These are phyloP conservation scores for Mycena epipterygia DNA, from an alignment of 768 basidiomycete species.

Conservation along the genomic window DNA sequence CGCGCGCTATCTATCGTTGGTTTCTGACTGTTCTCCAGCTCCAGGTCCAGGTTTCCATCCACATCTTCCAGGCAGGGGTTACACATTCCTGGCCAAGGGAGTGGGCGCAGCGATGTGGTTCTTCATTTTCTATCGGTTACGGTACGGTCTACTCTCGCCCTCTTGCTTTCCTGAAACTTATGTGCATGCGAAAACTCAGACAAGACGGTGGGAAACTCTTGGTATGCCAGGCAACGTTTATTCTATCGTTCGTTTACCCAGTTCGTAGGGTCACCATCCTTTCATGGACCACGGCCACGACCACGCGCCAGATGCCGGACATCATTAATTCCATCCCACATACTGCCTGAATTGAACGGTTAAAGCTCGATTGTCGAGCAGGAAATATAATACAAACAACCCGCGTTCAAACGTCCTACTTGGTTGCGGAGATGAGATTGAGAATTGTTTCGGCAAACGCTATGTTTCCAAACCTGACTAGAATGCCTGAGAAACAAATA, in stretches of 20 bases:
- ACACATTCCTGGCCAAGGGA: conserved; percentile 85
- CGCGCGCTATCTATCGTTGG: conserved; percentile 1
- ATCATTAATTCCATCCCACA: conserved; percentile 51
- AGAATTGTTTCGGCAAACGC: too few relatives aligned
- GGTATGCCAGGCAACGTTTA: conserved; percentile 53
- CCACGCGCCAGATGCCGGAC: conserved; percentile 47
- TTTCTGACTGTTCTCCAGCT: conserved; percentile 50
- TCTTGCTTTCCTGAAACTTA: conserved; percentile 13
- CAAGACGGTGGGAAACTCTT: conserved; percentile 84
- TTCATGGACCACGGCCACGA: conserved; percentile 44
- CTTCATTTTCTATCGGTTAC: conserved; percentile 96
- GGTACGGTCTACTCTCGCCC: conserved; percentile 64
- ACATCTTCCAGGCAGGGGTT: conserved; percentile 83
- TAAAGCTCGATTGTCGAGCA: not conserved
- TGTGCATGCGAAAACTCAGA: conserved; percentile 50
- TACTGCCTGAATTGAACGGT: not conserved
- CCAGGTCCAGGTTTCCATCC: conserved; percentile 92
- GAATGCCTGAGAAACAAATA: too few relatives aligned
- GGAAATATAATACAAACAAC: not conserved
- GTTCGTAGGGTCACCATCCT: conserved; percentile 65
- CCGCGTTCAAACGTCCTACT: not conserved
- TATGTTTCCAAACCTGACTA: too few relatives aligned
- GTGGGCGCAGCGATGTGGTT: conserved; percentile 98
- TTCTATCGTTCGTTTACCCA: conserved; percentile 3
- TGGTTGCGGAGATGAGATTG: too few relatives aligned